A percentile compares a stretch with the other conserved stretches of the same genome.
phyloP scores from a whole-genome alignment of 208 protist genomes.

The Crithidia thermophila region DNA sequence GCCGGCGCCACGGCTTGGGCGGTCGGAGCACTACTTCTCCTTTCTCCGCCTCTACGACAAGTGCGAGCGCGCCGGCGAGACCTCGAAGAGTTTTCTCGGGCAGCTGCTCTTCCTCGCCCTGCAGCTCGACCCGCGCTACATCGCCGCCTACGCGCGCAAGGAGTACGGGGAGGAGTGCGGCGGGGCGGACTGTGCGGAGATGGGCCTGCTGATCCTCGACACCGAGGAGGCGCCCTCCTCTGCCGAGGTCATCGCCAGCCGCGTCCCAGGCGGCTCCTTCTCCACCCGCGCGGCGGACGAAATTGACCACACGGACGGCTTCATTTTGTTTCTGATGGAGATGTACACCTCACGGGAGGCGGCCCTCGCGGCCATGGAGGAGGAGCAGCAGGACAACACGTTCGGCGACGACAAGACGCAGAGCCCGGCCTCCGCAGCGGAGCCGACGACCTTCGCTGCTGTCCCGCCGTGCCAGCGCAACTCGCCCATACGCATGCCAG shows the following conservation, averaged over 20 bases:
- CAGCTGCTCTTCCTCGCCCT: conserved; percentile 84
- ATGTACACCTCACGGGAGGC: conserved; percentile 79
- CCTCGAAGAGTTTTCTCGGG: conserved; percentile 52
- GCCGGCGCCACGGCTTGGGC: not conserved
- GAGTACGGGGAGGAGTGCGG: conserved; percentile 49
- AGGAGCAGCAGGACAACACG: conserved; percentile 7
- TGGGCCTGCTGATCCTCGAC: conserved; percentile 58
- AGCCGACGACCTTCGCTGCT: conserved; percentile 8
- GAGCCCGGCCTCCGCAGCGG: not conserved
- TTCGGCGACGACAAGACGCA: conserved; percentile 12
- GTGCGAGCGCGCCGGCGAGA: conserved; percentile 60
- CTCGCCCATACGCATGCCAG: conserved; percentile 46
- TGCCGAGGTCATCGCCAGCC: conserved; percentile 73
- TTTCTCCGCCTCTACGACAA: conserved; percentile 88
- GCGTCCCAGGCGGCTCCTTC: conserved; percentile 26
- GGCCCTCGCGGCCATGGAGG: conserved; percentile 17
- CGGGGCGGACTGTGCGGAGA: conserved; percentile 54
- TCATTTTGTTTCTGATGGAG: conserved; percentile 79
- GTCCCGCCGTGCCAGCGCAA: conserved; percentile 34
- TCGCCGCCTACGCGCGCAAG: conserved; percentile 61
- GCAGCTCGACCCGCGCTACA: conserved; percentile 78
- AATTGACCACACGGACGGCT: conserved; percentile 66
- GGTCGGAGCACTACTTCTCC: conserved; percentile 90
- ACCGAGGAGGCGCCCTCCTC: conserved; percentile 76
- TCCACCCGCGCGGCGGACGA: conserved; percentile 22